Evolutionary conservation across 176 grass and related monocot genomes (phyloP).

Genomic region (barley (Hordeum vulgare)): MorexV3_pseudomolecules_assembly NC_058520.1:174520142-174520641

Average conservation of each 20-base stretch:
- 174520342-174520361: neutral
- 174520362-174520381: neutral
- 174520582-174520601: neutral
- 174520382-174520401: neutral
- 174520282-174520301: slow-evolving; percentile 6
- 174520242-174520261: slow-evolving; percentile 8
- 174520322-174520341: slow-evolving; percentile 32
- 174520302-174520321: neutral
- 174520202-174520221: neutral
- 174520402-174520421: neutral
- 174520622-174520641: neutral
- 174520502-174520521: neutral
- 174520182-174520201: neutral
- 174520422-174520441: neutral
- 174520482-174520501: neutral
- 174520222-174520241: neutral
- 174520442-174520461: slow-evolving; percentile 13
- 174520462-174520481: slow-evolving; percentile 1
- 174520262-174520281: neutral
- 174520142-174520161: neutral
- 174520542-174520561: neutral
- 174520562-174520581: neutral
- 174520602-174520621: slow-evolving; percentile 6
- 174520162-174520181: neutral
- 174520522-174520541: neutral